Percentiles rank a stretch among this genome's conserved stretches.
Conservation (phyloP, 2,329 filamentous ascomycete genomes). For the Zalaria obscura region DNA sequence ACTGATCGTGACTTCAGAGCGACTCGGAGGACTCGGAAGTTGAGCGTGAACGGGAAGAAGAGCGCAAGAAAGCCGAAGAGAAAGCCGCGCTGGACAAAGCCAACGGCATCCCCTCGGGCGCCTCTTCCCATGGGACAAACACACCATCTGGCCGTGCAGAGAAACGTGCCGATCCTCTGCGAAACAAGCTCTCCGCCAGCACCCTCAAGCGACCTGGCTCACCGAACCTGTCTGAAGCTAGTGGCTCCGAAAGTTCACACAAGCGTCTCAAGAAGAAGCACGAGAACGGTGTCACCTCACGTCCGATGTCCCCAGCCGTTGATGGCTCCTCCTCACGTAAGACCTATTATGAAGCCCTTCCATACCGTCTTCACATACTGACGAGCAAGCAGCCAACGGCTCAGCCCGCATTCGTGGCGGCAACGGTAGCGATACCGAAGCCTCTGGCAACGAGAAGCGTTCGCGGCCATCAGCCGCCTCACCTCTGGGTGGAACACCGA, state of each 20-base stretch:
- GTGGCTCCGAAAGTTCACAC: conserved; percentile 74
- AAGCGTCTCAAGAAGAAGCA: conserved; percentile 54
- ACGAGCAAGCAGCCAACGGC: too few species aligned
- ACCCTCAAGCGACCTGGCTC: conserved; percentile 71
- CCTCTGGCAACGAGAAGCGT: conserved; percentile 46
- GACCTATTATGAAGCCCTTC: conserved; percentile 12
- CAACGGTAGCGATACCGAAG: conserved; percentile 59
- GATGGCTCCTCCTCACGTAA: background rate
- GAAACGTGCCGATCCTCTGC: conserved; percentile 35
- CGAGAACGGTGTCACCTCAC: conserved; percentile 24
- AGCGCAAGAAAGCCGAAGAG: conserved; percentile 40
- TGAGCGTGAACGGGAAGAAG: conserved; percentile 46
- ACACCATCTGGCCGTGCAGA: conserved; percentile 46
- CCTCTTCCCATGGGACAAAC: conserved; percentile 56
- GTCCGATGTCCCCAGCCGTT: conserved; percentile 7
- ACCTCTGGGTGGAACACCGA: conserved; percentile 21
- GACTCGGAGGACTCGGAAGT: conserved; percentile 51
- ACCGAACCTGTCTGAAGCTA: conserved; percentile 77
- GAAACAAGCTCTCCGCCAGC: conserved; percentile 34
- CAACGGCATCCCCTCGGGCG: conserved; percentile 30
- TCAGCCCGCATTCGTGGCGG: conserved; percentile 24
- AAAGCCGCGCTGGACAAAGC: conserved; percentile 34
- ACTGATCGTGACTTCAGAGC: conserved; percentile 21
- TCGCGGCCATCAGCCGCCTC: conserved; percentile 19
- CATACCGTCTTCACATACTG: conserved; percentile 4